These are phyloP conservation scores for Ascochyta pisi DNA, from an alignment of 2,329 filamentous ascomycete genomes.

Conservation along the genomic window DNA sequence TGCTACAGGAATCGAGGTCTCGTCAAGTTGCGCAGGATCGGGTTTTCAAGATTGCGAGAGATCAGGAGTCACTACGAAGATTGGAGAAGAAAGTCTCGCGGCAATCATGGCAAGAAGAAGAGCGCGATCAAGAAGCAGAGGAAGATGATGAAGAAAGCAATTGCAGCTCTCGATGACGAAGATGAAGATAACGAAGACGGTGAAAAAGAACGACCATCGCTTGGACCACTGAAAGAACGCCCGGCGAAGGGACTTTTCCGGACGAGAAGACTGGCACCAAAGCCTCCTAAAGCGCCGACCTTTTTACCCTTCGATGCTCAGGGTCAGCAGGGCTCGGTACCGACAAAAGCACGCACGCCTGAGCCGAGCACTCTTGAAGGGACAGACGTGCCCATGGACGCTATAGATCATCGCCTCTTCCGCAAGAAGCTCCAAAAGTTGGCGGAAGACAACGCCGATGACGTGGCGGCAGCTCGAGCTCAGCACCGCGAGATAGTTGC, in stretches of 20 bases:
- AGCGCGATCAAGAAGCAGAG: conserved; percentile 34
- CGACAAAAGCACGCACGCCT: background rate
- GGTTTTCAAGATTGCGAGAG: conserved; percentile 39
- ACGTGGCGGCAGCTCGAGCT: conserved; percentile 52
- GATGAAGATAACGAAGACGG: conserved; percentile 18
- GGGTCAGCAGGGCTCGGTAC: background rate
- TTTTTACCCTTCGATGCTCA: conserved; percentile 39
- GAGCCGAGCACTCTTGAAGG: conserved; percentile 34
- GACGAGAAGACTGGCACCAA: conserved; percentile 25
- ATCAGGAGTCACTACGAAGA: conserved; percentile 37
- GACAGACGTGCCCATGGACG: conserved; percentile 37
- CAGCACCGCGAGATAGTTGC: conserved; percentile 50
- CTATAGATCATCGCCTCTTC: conserved; percentile 39
- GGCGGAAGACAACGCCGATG: conserved; percentile 34
- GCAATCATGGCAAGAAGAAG: conserved; percentile 38
- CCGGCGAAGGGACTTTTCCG: conserved; percentile 41
- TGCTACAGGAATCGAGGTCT: conserved; percentile 71
- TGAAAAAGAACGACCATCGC: conserved; percentile 25
- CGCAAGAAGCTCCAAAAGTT: conserved; percentile 38
- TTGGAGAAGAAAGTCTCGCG: conserved; percentile 35
- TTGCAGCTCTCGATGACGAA: conserved; percentile 23
- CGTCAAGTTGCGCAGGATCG: conserved; percentile 54
- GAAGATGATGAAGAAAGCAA: conserved; percentile 36
- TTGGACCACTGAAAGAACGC: conserved; percentile 29
- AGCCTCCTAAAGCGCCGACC: conserved; percentile 30